A percentile compares a stretch with the other conserved stretches of the same genome.
Conservation (phyloP, 345 rosid species). For the Odontarrhena argentea region DNA sequence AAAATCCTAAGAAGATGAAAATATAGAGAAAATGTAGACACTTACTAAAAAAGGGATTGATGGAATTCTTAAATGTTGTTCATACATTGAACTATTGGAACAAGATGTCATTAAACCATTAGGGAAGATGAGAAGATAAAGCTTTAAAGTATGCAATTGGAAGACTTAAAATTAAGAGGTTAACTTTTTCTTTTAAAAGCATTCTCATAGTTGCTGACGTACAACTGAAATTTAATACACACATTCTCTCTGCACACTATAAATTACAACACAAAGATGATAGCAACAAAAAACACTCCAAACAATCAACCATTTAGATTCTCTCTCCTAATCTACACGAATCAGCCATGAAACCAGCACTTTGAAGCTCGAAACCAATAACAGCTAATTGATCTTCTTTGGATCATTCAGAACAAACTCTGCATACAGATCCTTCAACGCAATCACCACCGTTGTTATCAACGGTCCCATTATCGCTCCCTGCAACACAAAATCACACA, state of each 20-base stretch:
- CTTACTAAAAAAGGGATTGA: too few species aligned
- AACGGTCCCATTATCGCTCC: slow-evolving; percentile 99
- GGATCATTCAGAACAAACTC: slow-evolving; percentile 79
- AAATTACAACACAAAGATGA: slow-evolving; percentile 21
- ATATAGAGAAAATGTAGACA: too few species aligned
- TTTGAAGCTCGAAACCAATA: slow-evolving; percentile 19
- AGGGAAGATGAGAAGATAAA: too few species aligned
- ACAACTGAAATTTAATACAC: slow-evolving; percentile 17
- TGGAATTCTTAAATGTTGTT: too few species aligned
- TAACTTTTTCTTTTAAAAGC: too few species aligned
- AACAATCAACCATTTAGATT: slow-evolving; percentile 23
- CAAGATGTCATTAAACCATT: too few species aligned
- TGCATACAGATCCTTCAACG: slow-evolving; percentile 81
- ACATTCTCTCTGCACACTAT: slow-evolving; percentile 36
- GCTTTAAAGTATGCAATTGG: too few species aligned
- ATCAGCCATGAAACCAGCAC: slow-evolving; percentile 32
- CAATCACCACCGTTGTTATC: slow-evolving; percentile 89
- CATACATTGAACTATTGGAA: too few species aligned
- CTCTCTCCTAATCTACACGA: slow-evolving; percentile 34
- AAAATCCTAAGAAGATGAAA: too few species aligned
- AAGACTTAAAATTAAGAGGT: too few species aligned
- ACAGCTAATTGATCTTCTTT: slow-evolving; percentile 46
- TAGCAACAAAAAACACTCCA: slow-evolving; percentile 8
- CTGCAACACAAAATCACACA: slow-evolving; percentile 40
- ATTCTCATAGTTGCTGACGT: too few species aligned